Conservation (phyloP, 1,139 yeast genomes). For the Blastobotrys illinoisensis region DNA sequence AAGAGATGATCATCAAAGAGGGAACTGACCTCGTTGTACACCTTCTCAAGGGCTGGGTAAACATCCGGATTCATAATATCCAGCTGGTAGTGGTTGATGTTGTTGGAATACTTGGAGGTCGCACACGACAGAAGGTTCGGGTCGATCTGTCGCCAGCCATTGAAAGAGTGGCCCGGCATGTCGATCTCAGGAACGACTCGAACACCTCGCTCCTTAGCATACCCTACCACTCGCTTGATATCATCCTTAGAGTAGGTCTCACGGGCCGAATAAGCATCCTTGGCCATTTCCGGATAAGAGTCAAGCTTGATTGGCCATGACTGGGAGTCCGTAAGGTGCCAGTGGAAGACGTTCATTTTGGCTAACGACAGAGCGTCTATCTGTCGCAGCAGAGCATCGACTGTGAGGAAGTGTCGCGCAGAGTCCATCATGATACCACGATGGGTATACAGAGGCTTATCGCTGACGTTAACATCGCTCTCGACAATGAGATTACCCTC, state of each 20-base stretch:
- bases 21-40: constrained; percentile 38
- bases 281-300: constrained; percentile 39
- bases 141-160: constrained; percentile 42
- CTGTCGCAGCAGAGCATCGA: constrained; percentile 35
- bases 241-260: constrained; percentile 38
- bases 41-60: constrained; percentile 35
- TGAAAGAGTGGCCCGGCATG: constrained; percentile 45
- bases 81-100: constrained; percentile 31
- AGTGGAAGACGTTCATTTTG: constrained; percentile 43
- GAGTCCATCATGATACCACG: constrained; percentile 45
- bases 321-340: constrained; percentile 45
- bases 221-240: constrained; percentile 33
- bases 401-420: constrained; percentile 39
- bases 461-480: constrained; percentile 27
- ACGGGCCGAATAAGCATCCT: constrained; percentile 41
- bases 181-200: constrained; percentile 46
- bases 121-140: constrained; percentile 41
- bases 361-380: constrained; percentile 42
- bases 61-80: constrained; percentile 38
- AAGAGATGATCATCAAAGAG: constrained; percentile 39
- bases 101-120: constrained; percentile 32
- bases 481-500: constrained; percentile 8
- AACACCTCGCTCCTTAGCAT: constrained; percentile 40
- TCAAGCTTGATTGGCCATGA: constrained; percentile 43
- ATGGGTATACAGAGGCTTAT: constrained; percentile 41